Evolutionary conservation across 2,329 filamentous ascomycete genomes (phyloP).

Genomic region (Calonectria ilicicola): DNA sequence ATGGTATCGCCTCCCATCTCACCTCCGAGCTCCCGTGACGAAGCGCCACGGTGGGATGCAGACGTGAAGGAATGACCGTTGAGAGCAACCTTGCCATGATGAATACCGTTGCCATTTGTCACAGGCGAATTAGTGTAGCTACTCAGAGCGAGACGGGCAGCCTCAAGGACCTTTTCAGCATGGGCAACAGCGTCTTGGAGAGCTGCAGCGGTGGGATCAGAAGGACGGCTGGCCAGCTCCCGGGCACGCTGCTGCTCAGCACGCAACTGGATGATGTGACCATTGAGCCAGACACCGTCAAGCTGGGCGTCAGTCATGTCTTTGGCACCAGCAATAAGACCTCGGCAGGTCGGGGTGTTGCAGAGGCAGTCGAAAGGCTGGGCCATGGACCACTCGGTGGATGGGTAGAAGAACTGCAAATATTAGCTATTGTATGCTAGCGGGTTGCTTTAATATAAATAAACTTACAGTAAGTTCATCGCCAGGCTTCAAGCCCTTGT

Average conservation of each 20-base stretch:
- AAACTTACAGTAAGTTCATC: slow-evolving; percentile 68
- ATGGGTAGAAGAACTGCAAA: slow-evolving; percentile 77
- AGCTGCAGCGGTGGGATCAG: slow-evolving; percentile 56
- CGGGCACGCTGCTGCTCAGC: slow-evolving; percentile 50
- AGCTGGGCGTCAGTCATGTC: slow-evolving; percentile 68
- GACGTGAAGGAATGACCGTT: slow-evolving; percentile 38
- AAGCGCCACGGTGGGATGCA: slow-evolving; percentile 56
- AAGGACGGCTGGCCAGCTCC: slow-evolving; percentile 24
- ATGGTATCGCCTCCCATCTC: slow-evolving; percentile 73
- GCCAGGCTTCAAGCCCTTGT: slow-evolving; percentile 64
- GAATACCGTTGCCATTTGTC: slow-evolving; percentile 29
- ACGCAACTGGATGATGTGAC: slow-evolving; percentile 69
- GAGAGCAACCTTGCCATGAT: slow-evolving; percentile 23
- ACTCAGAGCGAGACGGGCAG: slow-evolving; percentile 57
- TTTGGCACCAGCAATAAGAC: slow-evolving; percentile 72
- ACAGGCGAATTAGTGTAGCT: slow-evolving; percentile 47
- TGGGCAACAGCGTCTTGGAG: slow-evolving; percentile 57
- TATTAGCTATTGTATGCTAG: not conserved
- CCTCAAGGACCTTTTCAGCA: slow-evolving; percentile 61
- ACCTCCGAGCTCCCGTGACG: slow-evolving; percentile 67
- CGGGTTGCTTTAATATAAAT: not conserved
- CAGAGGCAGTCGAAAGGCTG: slow-evolving; percentile 78
- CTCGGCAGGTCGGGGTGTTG: slow-evolving; percentile 66
- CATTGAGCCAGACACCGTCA: slow-evolving; percentile 70
- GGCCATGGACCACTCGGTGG: slow-evolving; percentile 80